These are phyloP conservation scores for Jimgerdemannia flammicorona DNA, from an alignment of 192 early-diverging fungal species.

Conservation along the genomic window DNA sequence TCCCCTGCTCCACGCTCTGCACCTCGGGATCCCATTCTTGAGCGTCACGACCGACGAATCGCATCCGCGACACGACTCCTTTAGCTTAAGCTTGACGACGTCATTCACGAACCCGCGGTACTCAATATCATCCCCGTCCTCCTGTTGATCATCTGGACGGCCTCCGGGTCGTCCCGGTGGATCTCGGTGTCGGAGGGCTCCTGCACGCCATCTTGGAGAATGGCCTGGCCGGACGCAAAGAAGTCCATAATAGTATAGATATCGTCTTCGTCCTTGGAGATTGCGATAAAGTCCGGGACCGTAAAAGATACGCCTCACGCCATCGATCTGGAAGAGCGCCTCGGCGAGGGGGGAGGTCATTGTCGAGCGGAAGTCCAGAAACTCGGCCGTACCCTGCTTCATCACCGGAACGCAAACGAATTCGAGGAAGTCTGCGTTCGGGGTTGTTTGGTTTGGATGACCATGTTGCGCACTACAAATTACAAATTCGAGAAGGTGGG, in stretches of 20 bases:
- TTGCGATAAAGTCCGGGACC: constrained; percentile 93
- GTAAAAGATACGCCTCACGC: constrained; percentile 86
- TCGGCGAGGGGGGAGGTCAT: constrained; percentile 86
- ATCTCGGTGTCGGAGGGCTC: constrained; percentile 59
- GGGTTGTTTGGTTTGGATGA: constrained; percentile 90
- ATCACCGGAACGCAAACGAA: constrained; percentile 91
- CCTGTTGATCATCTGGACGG: constrained; percentile 99
- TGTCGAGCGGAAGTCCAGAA: constrained; percentile 68
- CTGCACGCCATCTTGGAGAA: constrained; percentile 56
- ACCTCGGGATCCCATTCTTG: constrained; percentile 98
- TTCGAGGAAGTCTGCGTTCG: constrained; percentile 92
- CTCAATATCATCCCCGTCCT: constrained; percentile 98
- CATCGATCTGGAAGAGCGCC: constrained; percentile 90
- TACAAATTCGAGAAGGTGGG: no score
- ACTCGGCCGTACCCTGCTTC: constrained; percentile 75
- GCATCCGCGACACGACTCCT: constrained; percentile 95
- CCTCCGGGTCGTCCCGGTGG: constrained; percentile 80
- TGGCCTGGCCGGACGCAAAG: constrained; percentile 81
- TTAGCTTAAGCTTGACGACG: constrained; percentile 86
- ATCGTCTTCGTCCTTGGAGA: constrained; percentile 89
- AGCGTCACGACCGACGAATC: constrained; percentile 85
- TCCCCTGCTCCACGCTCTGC: constrained; percentile 77
- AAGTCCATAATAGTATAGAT: constrained; percentile 97
- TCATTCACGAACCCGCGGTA: constrained; percentile 87
- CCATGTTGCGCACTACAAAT: constrained; percentile 70